These are phyloP conservation scores for Pochonia chlamydosporia DNA, from an alignment of 2,329 filamentous ascomycete species.

Conservation along the genomic window DNA sequence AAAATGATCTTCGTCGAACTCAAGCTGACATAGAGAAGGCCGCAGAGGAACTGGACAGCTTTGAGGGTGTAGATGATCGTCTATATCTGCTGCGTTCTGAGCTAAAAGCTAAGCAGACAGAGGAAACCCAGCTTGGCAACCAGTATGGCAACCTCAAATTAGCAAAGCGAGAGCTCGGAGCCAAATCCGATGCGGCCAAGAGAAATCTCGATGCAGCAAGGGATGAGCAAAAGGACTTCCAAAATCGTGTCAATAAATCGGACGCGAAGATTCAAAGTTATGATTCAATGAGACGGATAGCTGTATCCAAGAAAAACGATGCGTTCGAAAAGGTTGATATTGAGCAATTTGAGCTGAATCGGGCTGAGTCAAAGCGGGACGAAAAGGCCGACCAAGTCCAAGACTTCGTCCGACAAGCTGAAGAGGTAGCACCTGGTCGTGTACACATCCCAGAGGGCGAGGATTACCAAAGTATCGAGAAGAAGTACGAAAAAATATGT, in stretches of 20 bases:
- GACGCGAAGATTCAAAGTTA: conserved; percentile 45
- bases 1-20: conserved; percentile 50
- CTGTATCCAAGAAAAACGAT: conserved; percentile 56
- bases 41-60: conserved; percentile 57
- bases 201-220: conserved; percentile 24
- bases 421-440: conserved; percentile 44
- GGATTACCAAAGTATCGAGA: conserved; percentile 50
- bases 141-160: conserved; percentile 49
- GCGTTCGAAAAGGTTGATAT: conserved; percentile 47
- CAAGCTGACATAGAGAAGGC: conserved; percentile 49
- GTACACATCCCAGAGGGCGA: conserved; percentile 60
- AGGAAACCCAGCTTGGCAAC: conserved; percentile 43
- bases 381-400: conserved; percentile 41
- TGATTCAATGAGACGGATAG: conserved; percentile 43
- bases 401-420: conserved; percentile 50
- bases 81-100: conserved; percentile 53
- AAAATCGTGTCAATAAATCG: conserved; percentile 48
- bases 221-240: conserved; percentile 33
- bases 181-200: conserved; percentile 34
- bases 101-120: conserved; percentile 48
- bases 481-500: conserved; percentile 48
- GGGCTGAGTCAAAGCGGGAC: conserved; percentile 41
- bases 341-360: conserved; percentile 37
- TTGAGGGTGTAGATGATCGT: conserved; percentile 62
- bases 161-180: conserved; percentile 42